Evolutionary conservation across 2,329 filamentous ascomycete genomes (phyloP).

Genomic region (Fonsecaea erecta): DNA sequence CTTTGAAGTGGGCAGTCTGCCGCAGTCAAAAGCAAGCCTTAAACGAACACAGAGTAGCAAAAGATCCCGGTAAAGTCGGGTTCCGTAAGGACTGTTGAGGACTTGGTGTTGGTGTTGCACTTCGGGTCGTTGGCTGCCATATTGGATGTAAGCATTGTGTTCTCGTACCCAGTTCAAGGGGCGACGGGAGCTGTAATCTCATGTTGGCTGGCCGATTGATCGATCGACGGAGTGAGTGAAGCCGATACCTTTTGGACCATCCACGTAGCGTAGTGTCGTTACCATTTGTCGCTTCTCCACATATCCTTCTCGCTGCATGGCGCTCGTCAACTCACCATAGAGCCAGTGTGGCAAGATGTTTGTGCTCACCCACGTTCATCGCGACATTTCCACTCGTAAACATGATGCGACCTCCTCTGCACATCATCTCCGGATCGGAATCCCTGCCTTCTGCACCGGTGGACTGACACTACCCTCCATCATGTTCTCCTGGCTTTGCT

Average conservation of each 20-base stretch:
- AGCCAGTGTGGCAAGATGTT: background rate
- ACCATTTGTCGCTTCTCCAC: background rate
- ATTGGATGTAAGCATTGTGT: background rate
- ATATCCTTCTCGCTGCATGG: background rate
- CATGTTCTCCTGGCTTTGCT: slow-evolving; percentile 52
- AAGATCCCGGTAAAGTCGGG: background rate
- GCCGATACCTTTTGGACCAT: background rate
- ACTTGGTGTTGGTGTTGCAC: background rate
- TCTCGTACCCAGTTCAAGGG: background rate
- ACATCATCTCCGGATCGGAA: slow-evolving; percentile 67
- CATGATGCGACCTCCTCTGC: background rate
- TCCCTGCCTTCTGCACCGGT: slow-evolving; percentile 55
- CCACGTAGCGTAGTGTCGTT: background rate
- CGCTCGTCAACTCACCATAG: background rate
- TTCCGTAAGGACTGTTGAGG: background rate
- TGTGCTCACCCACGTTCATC: background rate
- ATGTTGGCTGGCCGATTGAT: background rate
- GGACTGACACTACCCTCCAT: slow-evolving; percentile 49
- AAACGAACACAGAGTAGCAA: background rate
- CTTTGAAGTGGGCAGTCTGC: background rate
- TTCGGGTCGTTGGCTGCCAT: background rate
- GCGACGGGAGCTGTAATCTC: background rate
- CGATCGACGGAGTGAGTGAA: background rate
- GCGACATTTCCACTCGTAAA: background rate
- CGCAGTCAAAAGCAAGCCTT: background rate